Evolutionary conservation across 495 filamentous ascomycete species (phyloP).

Genomic region (Xylaria flabelliformis): DNA sequence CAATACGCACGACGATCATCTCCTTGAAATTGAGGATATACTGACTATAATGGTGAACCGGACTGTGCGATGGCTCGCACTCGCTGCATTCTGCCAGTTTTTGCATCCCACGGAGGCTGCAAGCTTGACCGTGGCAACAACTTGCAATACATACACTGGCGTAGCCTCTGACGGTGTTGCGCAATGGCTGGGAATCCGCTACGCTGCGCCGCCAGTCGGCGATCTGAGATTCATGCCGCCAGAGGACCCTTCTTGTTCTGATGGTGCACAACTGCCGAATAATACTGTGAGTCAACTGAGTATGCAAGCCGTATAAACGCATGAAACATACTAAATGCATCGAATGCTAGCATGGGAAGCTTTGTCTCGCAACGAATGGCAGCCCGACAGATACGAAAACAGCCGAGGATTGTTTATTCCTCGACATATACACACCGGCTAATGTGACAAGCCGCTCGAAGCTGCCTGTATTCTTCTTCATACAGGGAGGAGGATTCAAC

Average conservation of each 20-base stretch:
- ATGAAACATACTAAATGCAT: slow-evolving; percentile 3
- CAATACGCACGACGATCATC: not conserved
- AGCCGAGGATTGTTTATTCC: slow-evolving; percentile 66
- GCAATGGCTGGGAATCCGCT: slow-evolving; percentile 72
- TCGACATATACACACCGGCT: slow-evolving; percentile 69
- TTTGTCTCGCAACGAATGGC: slow-evolving; percentile 31
- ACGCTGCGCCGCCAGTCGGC: slow-evolving; percentile 65
- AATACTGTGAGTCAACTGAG: slow-evolving; percentile 29
- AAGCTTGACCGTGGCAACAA: slow-evolving; percentile 31
- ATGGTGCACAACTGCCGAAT: slow-evolving; percentile 26
- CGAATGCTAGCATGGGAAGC: slow-evolving; percentile 33
- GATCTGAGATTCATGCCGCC: slow-evolving; percentile 66
- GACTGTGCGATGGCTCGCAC: slow-evolving; percentile 19
- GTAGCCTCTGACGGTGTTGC: slow-evolving; percentile 50
- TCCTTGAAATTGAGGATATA: not conserved
- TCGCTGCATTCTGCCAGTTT: slow-evolving; percentile 33
- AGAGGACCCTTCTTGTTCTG: slow-evolving; percentile 51
- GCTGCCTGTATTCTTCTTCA: slow-evolving; percentile 70
- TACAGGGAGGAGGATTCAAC: slow-evolving; percentile 74
- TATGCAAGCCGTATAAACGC: not conserved
- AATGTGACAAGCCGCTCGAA: slow-evolving; percentile 51
- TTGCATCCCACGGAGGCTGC: slow-evolving; percentile 26
- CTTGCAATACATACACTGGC: slow-evolving; percentile 37
- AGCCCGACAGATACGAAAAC: slow-evolving; percentile 39
- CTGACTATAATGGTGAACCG: slow-evolving; percentile 11